Conservation (phyloP, 352 stramenopile species). For the Phytophthora crassamura region DNA sequence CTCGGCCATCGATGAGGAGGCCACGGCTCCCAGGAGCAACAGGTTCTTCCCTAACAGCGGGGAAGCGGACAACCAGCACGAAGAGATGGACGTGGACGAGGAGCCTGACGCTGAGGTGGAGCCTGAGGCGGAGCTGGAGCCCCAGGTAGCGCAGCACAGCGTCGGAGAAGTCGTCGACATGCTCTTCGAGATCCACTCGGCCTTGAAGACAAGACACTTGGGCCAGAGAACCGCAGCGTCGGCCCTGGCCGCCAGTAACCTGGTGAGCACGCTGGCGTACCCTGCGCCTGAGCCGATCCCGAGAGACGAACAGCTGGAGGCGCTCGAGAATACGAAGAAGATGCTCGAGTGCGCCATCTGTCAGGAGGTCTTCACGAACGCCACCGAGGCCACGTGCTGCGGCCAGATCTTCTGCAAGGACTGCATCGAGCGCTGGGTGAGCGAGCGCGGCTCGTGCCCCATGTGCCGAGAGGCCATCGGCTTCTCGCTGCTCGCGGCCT, state of each 20-base stretch:
- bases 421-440: constrained; percentile 86
- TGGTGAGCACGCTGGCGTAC: constrained; percentile 76
- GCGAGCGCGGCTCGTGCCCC: constrained; percentile 77
- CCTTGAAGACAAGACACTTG: constrained; percentile 80
- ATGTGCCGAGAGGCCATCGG: constrained; percentile 84
- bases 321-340: constrained; percentile 82
- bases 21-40: not conserved
- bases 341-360: constrained; percentile 90
- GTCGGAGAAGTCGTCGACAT: constrained; percentile 84
- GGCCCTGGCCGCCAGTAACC: constrained; percentile 74
- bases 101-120: constrained; percentile 40
- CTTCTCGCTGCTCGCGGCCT: constrained; percentile 69
- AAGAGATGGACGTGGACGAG: constrained; percentile 42
- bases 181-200: constrained; percentile 87
- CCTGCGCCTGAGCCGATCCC: constrained; percentile 58
- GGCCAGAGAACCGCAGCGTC: constrained; percentile 79
- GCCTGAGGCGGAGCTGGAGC: constrained; percentile 28
- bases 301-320: constrained; percentile 79
- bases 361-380: constrained; percentile 79
- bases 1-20: constrained; percentile 31
- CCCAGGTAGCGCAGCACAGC: constrained; percentile 32
- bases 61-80: constrained; percentile 27
- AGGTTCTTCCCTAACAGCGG: constrained; percentile 25
- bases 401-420: constrained; percentile 88
- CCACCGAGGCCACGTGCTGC: constrained; percentile 83